These are phyloP conservation scores for Tylopilus rubrobrunneus DNA, from an alignment of 768 basidiomycete genomes.

Conservation along the genomic window DNA sequence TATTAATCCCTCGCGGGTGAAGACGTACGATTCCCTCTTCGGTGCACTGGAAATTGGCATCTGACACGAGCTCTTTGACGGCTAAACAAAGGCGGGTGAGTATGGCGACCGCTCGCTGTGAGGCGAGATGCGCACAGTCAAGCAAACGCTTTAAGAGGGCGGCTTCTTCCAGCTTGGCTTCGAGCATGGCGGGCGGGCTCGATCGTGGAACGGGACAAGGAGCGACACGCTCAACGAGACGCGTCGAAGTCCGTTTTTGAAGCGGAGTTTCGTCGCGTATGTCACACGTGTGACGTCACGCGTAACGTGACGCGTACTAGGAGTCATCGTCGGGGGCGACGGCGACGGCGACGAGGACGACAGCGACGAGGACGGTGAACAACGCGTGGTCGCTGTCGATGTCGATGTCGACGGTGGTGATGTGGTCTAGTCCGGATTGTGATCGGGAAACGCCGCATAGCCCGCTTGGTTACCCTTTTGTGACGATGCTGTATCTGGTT, in stretches of 20 bases:
- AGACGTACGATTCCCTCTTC: slow-evolving; percentile 84
- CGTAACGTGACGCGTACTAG: slow-evolving; percentile 14
- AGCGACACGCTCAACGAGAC: slow-evolving; percentile 22
- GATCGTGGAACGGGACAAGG: slow-evolving; percentile 3
- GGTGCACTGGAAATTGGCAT: slow-evolving; percentile 96
- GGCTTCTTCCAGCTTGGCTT: slow-evolving; percentile 88
- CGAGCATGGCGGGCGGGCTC: slow-evolving; percentile 54
- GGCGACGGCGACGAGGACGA: slow-evolving; percentile 3
- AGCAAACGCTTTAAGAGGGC: slow-evolving; percentile 88
- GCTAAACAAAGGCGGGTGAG: slow-evolving; percentile 45
- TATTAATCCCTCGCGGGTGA: background rate
- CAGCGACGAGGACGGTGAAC: background rate
- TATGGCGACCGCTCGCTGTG: background rate
- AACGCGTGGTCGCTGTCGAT: background rate
- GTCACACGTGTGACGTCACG: slow-evolving; percentile 30
- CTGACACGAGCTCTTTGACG: slow-evolving; percentile 95
- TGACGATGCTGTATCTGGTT: background rate
- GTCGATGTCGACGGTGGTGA: background rate
- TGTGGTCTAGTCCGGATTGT: slow-evolving; percentile 3
- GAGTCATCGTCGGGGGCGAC: background rate
- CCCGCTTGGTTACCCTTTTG: background rate
- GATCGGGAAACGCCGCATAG: slow-evolving; percentile 10
- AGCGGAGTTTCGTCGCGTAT: slow-evolving; percentile 32
- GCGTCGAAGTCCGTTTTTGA: slow-evolving; percentile 30
- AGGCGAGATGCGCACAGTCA: slow-evolving; percentile 60